Evolutionary conservation across 495 filamentous ascomycete genomes (phyloP).

Genomic region (Parathielavia appendiculata): DNA sequence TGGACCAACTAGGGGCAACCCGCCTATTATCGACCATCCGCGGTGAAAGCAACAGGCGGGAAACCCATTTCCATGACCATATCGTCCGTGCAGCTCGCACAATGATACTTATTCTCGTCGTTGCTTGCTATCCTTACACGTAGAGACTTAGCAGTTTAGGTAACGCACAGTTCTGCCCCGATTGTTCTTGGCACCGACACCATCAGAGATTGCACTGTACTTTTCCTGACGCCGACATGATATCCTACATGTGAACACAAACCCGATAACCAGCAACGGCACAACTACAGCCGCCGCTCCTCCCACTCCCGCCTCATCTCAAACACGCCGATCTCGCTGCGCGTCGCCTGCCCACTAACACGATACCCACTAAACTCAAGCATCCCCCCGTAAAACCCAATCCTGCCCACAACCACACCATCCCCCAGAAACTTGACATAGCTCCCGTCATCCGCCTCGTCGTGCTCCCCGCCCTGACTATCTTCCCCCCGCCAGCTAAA

Average conservation of each 20-base stretch:
- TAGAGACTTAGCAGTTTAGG: no score
- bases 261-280: background rate
- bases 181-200: no score
- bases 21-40: background rate
- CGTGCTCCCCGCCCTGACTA: conserved; percentile 14
- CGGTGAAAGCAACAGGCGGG: no score
- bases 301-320: conserved; percentile 29
- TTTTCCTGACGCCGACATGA: background rate
- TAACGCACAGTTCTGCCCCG: no score
- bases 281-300: background rate
- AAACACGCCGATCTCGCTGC: conserved; percentile 30
- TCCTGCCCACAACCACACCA: conserved; percentile 26
- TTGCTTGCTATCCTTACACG: no score
- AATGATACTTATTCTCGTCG: no score
- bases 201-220: no score
- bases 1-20: background rate
- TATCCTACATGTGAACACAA: background rate
- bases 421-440: conserved; percentile 30
- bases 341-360: conserved; percentile 22
- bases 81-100: no score
- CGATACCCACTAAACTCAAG: conserved; percentile 24
- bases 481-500: conserved; percentile 35
- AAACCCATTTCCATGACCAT: no score
- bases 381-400: conserved; percentile 20
- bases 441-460: conserved; percentile 22